Percentiles rank a stretch among this genome's conserved stretches.
These are phyloP conservation scores for Globisporangium polare DNA, from an alignment of 352 stramenopile species.

Conservation along the genomic window DNA sequence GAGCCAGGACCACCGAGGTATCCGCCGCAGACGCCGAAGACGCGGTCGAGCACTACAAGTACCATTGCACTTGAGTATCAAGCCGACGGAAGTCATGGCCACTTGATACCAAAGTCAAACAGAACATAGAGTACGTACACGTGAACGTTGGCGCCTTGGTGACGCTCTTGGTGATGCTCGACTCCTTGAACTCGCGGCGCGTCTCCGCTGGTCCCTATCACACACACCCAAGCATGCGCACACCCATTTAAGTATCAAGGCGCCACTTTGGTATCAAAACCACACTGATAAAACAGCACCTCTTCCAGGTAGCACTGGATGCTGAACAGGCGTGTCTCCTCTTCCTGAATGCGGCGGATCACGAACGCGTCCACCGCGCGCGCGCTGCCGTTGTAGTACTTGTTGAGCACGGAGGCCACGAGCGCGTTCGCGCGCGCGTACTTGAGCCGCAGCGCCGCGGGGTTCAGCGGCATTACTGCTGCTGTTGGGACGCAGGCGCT, in stretches of 20 bases:
- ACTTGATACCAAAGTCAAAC: background rate
- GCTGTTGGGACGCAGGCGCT: background rate
- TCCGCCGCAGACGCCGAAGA: conserved; percentile 52
- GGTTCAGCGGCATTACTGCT: background rate
- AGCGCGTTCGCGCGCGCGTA: conserved; percentile 49
- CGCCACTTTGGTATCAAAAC: background rate
- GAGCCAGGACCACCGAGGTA: conserved; percentile 38
- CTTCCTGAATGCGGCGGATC: conserved; percentile 41
- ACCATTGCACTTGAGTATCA: background rate
- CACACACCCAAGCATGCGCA: background rate
- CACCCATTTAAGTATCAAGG: background rate
- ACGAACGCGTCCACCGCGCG: conserved; percentile 68
- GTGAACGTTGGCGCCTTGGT: conserved; percentile 11
- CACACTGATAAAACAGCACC: conserved; percentile 16
- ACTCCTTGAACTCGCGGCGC: conserved; percentile 39
- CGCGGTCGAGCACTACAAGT: conserved; percentile 20
- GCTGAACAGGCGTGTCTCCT: conserved; percentile 54
- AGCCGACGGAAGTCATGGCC: background rate
- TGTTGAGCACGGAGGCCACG: conserved; percentile 60
- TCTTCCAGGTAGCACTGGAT: conserved; percentile 76
- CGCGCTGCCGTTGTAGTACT: conserved; percentile 67
- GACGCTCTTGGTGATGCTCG: conserved; percentile 20
- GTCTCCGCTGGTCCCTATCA: conserved; percentile 49
- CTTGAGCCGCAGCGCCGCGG: conserved; percentile 21
- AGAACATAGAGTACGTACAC: conserved; percentile 9